Evolutionary conservation across 1,284 basidiomycete species (phyloP).

Genomic region (Mycena sp.): DNA sequence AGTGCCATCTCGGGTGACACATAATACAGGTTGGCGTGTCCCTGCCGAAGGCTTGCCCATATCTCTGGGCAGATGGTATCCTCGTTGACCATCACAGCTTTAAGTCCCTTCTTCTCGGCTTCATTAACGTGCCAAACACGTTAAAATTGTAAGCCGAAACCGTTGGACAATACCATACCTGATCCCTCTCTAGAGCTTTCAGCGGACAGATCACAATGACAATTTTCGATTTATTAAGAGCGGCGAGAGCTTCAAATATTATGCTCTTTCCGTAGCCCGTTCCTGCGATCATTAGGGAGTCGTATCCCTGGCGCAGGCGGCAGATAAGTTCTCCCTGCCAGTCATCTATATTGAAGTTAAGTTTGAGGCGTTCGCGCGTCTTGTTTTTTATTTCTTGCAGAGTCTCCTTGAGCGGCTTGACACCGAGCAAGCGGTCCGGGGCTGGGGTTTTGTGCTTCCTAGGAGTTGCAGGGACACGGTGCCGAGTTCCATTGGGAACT

Average conservation of each 20-base stretch:
- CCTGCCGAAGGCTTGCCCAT: conserved; percentile 7
- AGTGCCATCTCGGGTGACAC: conserved; percentile 31
- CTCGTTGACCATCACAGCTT: conserved; percentile 29
- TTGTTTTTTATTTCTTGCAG: background rate
- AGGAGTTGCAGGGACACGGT: background rate
- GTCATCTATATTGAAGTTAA: background rate
- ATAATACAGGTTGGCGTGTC: conserved; percentile 21
- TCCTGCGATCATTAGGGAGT: conserved; percentile 29
- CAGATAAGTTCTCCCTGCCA: background rate
- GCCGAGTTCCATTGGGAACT: background rate
- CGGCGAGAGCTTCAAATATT: conserved; percentile 33
- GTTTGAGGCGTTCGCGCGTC: background rate
- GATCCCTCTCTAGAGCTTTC: conserved; percentile 38
- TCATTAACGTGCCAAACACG: conserved; percentile 10
- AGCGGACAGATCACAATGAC: conserved; percentile 38
- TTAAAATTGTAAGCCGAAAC: background rate
- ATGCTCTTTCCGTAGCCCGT: conserved; percentile 37
- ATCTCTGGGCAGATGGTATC: conserved; percentile 25
- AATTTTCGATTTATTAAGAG: conserved; percentile 14
- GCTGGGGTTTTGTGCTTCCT: background rate
- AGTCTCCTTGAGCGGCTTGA: background rate
- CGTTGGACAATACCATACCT: conserved; percentile 26
- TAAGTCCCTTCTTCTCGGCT: conserved; percentile 1
- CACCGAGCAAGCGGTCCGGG: background rate
- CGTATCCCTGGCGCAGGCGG: conserved; percentile 24